Base-by-base conservation (phyloP, 345 rosid genomes). In the Turritis glabra region DNA sequence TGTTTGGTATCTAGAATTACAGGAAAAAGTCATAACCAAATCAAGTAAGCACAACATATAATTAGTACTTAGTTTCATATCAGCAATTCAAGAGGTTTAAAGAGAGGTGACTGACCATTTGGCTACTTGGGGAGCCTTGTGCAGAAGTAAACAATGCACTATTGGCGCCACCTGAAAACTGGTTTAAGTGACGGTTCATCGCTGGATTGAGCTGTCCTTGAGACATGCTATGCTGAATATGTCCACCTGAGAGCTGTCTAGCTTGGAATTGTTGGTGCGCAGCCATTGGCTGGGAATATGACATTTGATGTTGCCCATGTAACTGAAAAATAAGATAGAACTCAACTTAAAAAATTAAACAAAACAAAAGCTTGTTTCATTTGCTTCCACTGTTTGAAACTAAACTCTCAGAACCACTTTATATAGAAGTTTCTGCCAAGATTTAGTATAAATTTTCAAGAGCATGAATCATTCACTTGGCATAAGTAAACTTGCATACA, bases 271-370 rank as follows among this genome's bases (percentile, higher is more conserved):
- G 98, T 76, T 93, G 97, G 77, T 87, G 95, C 5, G 41, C 25
- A 8, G 84, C 93, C 85, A 90, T 67, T 71, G 96, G 57, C 85
- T 90, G 97, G 78, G 99, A 84, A 83, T 85, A 90, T 70, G 87
- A 89, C 96, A 90, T 88, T 86, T 91, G 99, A 76, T 85, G 92
- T 66, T 90, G 96, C 75, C 93, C 90, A 82, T 88, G 92, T 67
- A 86, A 81, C 89, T 84, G 76, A 25, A 21, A 60, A 53, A 48
- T 8, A 46, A 44, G 21, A 65, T 18, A 56, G 17, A 55, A 54
- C 58, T 23, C 2, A 14, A 35, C 26, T 46, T 25, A 46, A 17
- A 48, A 0, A 2, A 37, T 15, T 58, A 21, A 43, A 1, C 50
- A 61, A 40, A 35, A 76, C 7, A 18, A 68, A 51, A 43, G 17